Evolutionary conservation across 2,329 filamentous ascomycete genomes (phyloP).

Genomic region (Blastomyces gilchristii): DNA sequence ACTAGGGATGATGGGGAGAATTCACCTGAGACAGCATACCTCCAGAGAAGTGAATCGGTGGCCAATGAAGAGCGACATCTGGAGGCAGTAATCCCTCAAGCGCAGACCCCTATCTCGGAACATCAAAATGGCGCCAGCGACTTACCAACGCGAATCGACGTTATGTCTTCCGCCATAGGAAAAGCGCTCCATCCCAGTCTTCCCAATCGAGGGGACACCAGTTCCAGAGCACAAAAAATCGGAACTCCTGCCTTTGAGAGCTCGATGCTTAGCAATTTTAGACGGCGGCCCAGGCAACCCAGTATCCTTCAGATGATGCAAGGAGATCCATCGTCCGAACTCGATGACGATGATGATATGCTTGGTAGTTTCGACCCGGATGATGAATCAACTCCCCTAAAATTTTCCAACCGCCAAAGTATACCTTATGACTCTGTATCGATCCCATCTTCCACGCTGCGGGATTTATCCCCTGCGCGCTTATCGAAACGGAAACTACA

Average conservation of each 20-base stretch:
- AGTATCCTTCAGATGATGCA: conserved; percentile 39
- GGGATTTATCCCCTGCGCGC: not conserved
- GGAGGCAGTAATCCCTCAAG: not conserved
- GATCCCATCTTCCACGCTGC: conserved; percentile 21
- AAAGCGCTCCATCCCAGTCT: conserved; percentile 3
- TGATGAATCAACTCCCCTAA: conserved; percentile 38
- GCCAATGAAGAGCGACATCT: not conserved
- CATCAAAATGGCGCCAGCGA: not conserved
- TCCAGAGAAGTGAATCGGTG: not conserved
- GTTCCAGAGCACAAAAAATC: conserved; percentile 10
- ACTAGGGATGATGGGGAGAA: not conserved
- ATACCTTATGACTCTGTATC: conserved; percentile 19
- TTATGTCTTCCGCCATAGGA: not conserved
- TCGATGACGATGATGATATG: conserved; percentile 29
- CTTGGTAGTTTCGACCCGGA: conserved; percentile 35
- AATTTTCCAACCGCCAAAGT: conserved; percentile 26
- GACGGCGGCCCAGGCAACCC: conserved; percentile 34
- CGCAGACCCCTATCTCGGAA: not conserved
- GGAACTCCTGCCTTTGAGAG: conserved; percentile 35
- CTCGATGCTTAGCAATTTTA: conserved; percentile 37
- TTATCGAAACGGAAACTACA: not conserved
- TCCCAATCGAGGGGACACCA: conserved; percentile 11
- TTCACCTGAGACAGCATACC: not conserved
- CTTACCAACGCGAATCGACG: not conserved
- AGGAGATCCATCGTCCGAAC: conserved; percentile 25